Base-by-base conservation (phyloP, 2,329 filamentous ascomycete genomes). In the Calycina marina region DNA sequence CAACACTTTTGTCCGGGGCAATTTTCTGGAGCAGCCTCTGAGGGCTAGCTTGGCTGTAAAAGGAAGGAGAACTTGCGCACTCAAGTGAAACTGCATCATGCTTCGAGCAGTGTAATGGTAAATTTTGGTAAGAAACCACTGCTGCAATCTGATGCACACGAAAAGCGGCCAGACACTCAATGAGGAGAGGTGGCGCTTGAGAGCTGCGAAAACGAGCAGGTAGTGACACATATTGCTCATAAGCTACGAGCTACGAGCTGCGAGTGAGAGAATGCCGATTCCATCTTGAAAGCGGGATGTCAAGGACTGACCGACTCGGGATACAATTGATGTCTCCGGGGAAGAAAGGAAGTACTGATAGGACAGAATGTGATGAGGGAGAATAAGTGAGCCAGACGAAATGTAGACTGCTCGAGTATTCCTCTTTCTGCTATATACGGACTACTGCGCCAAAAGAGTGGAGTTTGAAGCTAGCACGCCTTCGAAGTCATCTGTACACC, bases 21-120 rank as follows among this genome's bases (percentile, higher is more conserved):
- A 69, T 57, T 41, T 71, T 72, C 13, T 53, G 14, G 18, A 27
- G 34, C 15, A 39, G 25, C n/a, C 30, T 18, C 27, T 41, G 36
- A 8, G 37, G 37, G 20, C 38, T 32, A n/a, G n/a, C n/a, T n/a
- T n/a, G n/a, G n/a, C n/a, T n/a, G n/a, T n/a, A n/a, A n/a, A n/a
- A n/a, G n/a, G n/a, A n/a, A n/a, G n/a, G 20, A 22, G 20, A n/a
- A 22, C 20, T 22, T 22, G 20, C n/a, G 20, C 8, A 22, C 20
- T 22, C 8, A n/a, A 42, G 15, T 10, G 32, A 24, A 9, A 44
- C 18, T 4, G 24, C 25, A 28, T 34, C 34, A 10, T 36, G 14
- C 14, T 26, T 6, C 1, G 37, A 40, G 15, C 42, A 44, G 31
- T 42, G 39, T 4, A 44, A 30, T 4, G 20, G 10, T 4, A 44